Evolutionary conservation across 73 alveolate species (phyloP), one percentile per base, ranked within the genome.

Genomic region (Stentor roeselii): DNA sequence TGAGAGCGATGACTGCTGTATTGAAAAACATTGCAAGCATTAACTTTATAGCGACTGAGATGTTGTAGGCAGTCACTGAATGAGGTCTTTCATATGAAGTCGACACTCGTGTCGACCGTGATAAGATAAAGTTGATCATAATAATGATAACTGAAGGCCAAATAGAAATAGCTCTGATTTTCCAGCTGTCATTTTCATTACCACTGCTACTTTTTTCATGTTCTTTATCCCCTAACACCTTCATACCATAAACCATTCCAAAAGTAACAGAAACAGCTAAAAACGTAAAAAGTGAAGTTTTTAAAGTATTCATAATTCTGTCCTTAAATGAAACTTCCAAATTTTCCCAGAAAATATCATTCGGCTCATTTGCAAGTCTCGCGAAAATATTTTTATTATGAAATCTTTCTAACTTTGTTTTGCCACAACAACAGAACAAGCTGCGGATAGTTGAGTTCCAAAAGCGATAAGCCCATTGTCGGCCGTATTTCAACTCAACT

Each of bases 281-380:
- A 15, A 76, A 34, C n/a, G 84, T 76, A 39, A 41, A 14, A n/a
- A 41, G n/a, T 21, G n/a, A 76, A n/a, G 84, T 76, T 27, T 15
- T n/a, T 31, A 76, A 37, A 39, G n/a, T 37, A 39, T 76, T 39
- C 39, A 36, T 76, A 21, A 76, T 15, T 32, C 75, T 34, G n/a
- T 76, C 31, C 59, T 76, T 39, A n/a, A n/a, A 37, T 2, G 84
- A 39, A 41, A 76, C 15, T 21, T 40, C 59, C 39, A 76, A 6
- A 39, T 76, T 76, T 76, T 76, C 60, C 84, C 84, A 76, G 59
- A 39, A 21, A 21, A 76, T 76, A 39, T 76, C 84, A 39, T 78
- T 36, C 32, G 84, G 82, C 60, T 76, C 84, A 1, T 32, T 15
- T 6, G 84, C 36, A 15, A 76, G 32, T 32, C 30, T n/a, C n/a